Evolutionary conservation across 1,284 basidiomycete species (phyloP).

Genomic region (Mycena citricolor): DNA sequence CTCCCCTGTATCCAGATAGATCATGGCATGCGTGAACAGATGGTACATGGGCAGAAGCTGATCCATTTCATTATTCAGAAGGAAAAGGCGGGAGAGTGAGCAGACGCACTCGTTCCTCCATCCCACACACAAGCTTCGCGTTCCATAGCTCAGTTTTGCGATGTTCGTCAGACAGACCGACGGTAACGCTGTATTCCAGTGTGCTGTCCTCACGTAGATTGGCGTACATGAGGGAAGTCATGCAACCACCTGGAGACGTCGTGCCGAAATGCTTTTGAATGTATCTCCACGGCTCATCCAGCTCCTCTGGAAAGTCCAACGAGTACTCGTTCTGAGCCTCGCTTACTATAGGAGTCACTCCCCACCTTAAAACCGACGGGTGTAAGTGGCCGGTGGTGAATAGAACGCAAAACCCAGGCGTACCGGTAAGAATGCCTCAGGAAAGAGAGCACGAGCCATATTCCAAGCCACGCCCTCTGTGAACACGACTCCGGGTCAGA

Average conservation of each 20-base stretch:
- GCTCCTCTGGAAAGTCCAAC: constrained; percentile 21
- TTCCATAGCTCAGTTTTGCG: constrained; percentile 24
- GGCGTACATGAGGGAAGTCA: constrained; percentile 24
- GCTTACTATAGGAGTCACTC: constrained; percentile 24
- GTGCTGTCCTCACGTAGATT: constrained; percentile 20
- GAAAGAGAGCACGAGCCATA: constrained; percentile 21
- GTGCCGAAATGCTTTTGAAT: constrained; percentile 23
- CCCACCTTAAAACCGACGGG: constrained; percentile 20
- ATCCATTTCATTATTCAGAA: not conserved
- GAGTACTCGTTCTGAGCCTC: constrained; percentile 25
- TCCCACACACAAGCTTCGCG: constrained; percentile 20
- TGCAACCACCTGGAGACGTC: constrained; percentile 24
- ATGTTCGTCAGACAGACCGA: constrained; percentile 23
- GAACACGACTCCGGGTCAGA: constrained; percentile 17
- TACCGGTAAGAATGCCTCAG: constrained; percentile 26
- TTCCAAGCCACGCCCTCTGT: constrained; percentile 24
- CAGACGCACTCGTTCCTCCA: constrained; percentile 23
- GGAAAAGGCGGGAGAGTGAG: not conserved
- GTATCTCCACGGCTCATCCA: constrained; percentile 21
- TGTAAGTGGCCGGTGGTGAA: not conserved
- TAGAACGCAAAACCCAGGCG: constrained; percentile 2
- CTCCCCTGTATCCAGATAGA: constrained; percentile 18
- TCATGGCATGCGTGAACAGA: constrained; percentile 14
- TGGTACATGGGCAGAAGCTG: constrained; percentile 25
- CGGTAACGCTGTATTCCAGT: constrained; percentile 24